Base-by-base conservation (phyloP, 495 filamentous ascomycete genomes). In the Cercophora samala region DNA sequence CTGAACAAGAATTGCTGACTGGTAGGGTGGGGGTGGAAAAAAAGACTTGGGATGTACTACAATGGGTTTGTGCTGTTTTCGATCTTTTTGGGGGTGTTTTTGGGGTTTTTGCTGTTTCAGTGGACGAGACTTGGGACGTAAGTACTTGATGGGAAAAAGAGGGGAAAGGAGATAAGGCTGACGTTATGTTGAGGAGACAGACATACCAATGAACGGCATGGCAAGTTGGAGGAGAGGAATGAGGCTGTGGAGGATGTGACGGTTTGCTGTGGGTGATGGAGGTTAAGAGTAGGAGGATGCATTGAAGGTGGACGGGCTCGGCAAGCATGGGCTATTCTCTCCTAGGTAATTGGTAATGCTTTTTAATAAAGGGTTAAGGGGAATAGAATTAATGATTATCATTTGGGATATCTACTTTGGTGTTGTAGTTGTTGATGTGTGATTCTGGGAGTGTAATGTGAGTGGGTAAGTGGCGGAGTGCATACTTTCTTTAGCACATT, bases 51-150 rank as follows among this genome's bases (percentile, higher is more conserved):
- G 25, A 62, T 62, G 60, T 62, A 62, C 29, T 46, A 62, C 29
- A 62, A 62, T 46, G 60, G 60, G 17, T 62, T 42, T 22, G 21
- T 62, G 18, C 29, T 62, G 11, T 15, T 62, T 6, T 62, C 26
- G 15, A 62, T 62, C 13, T 62, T 62, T 15, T 8, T 62, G 15
- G 60, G 60, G 24, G 60, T 62, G 26, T 62, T 62, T 46, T 62
- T 62, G 4, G 60, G 60, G 18, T 32, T 46, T 22, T 46, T 62
- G 24, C 11, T 42, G 17, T 62, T 62, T 46, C 24, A 25, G 15
- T 62, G 60, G 60, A 29, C 24, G 18, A 25, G 26, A 4, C 29
- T 62, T 46, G 60, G 29, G 29, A 29, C 5, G 60, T 62, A 42
- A 62, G 60, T 60, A 6, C 21, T 21, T 56, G n/a, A n/a, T 21